These are phyloP conservation scores for Heterobasidion irregulare DNA, from an alignment of 1,284 basidiomycete species.

Conservation along the genomic window DNA sequence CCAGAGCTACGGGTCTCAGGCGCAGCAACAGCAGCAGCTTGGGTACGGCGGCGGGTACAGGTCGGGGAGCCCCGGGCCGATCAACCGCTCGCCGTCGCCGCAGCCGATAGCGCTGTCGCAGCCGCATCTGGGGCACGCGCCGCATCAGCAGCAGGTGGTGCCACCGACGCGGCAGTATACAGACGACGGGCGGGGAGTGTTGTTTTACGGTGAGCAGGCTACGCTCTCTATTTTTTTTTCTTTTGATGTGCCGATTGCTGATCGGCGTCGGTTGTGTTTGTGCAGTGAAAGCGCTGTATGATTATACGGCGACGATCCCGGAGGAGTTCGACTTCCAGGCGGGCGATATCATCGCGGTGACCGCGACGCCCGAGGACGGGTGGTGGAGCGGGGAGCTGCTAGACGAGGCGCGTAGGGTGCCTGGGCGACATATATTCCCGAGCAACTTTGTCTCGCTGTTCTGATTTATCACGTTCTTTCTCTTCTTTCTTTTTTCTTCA, in stretches of 20 bases:
- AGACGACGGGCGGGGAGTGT: slow-evolving; percentile 68
- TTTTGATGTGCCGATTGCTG: background rate
- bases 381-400: slow-evolving; percentile 90
- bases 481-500: background rate
- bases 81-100: slow-evolving; percentile 27
- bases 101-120: slow-evolving; percentile 17
- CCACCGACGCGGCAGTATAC: slow-evolving; percentile 65
- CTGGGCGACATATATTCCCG: slow-evolving; percentile 83
- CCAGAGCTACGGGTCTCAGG: slow-evolving; percentile 12
- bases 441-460: slow-evolving; percentile 85
- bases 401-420: slow-evolving; percentile 75
- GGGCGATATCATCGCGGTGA: slow-evolving; percentile 90
- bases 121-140: slow-evolving; percentile 9
- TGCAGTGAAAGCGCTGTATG: slow-evolving; percentile 86
- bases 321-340: slow-evolving; percentile 90
- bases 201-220: slow-evolving; percentile 67
- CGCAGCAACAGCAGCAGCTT: slow-evolving; percentile 9
- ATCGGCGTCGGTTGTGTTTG: slow-evolving; percentile 1
- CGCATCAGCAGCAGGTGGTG: slow-evolving; percentile 10
- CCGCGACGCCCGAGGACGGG: slow-evolving; percentile 85
- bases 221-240: slow-evolving; percentile 5
- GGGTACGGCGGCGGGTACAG: slow-evolving; percentile 11
- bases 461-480: slow-evolving; percentile 19
- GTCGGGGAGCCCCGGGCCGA: slow-evolving; percentile 16
- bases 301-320: slow-evolving; percentile 80